Base-by-base conservation (phyloP, 108 stramenopile genomes). In the Parietichytrium sp. region DNA sequence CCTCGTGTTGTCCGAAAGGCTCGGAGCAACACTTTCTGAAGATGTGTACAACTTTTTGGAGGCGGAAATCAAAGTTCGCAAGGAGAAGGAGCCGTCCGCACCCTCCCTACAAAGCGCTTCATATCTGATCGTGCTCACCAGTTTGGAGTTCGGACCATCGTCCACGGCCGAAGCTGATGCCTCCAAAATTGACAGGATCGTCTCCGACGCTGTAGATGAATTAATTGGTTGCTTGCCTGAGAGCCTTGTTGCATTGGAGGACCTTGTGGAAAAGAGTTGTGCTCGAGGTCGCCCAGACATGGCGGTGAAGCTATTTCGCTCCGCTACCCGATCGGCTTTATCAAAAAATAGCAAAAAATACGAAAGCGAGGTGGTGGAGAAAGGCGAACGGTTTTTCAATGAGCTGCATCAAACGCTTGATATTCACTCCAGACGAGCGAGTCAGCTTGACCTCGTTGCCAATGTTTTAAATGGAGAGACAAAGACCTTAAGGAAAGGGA, bases 211-310 rank as follows among this genome's bases (percentile, higher is more conserved):
- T 0, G 45, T 72, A 2, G 61, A 72, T 6, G 45, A 33, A 12
- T 42, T 72, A n/a, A 45, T 72, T n/a, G 6, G n/a, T 23, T 33
- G 61, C 42, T 45, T 72, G n/a, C 61, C 61, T 6, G 45, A 33
- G 8, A 72, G 61, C 61, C 6, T 72, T 27, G 61, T 42, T 16
- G 61, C 61, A 10, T 42, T 72, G 38, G 38, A 72, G 20, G 25
- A 42, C 42, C 61, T 72, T 6, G 61, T 72, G 8, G 61, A 72
- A 25, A 72, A 45, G 6, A 72, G 61, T 42, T 72, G 61, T 25
- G 61, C 36, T 10, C 20, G 20, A 23, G 61, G 61, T 10, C 61
- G 61, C 38, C 36, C 61, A n/a, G 61, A 72, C 20, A 72, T 72
- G 61, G 61, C 61, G 3, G 45, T 42, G 38, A 72, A 33, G 42